Base-by-base conservation (phyloP, 2,329 filamentous ascomycete genomes). In the Sporothrix phasma region DNA sequence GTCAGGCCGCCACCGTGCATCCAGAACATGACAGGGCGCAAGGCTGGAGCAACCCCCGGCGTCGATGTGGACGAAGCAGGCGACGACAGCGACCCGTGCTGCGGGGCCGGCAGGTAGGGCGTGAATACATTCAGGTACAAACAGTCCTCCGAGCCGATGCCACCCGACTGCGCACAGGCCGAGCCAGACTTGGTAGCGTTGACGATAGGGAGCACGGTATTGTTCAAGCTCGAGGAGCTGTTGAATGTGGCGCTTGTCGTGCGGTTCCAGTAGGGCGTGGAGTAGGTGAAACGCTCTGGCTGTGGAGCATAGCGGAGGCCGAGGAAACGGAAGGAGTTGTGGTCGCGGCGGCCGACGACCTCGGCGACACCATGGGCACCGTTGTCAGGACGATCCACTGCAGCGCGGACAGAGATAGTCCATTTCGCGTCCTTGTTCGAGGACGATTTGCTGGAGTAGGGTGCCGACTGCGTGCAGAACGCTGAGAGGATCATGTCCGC, bases 1-100 rank as follows among this genome's bases (percentile, higher is more conserved):
- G 77, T 80, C 66, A 84, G 85, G 5, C 80, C 84, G 26, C 84
- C 84, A 3, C 84, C 84, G 47, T 77, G 75, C 31, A 77, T 76
- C 73, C 74, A 76, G 53, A 76, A 67, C 65, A 74, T 73, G 0
- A 77, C 76, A 3, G 76, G 74, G 31, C 71, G 74, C 10, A 77
- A 69, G 0, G 65, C 67, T 37, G 69, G 69, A 19, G 68, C 66
- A 1, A 62, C 13, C 8, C 62, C 29, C 17, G 24, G 13, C 1
- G 54, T 43, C 6, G 39, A 45, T 11, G 34, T 19, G 3, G 56
- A n/a, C 3, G 26, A 19, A 3, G 13, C 37, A 19, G 37, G 15
- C 2, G 37, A 43, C 17, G 24, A 29, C 15, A 31, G n/a, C 6
- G 49, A 34, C 1, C 56, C 56, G 2, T 31, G 37, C 24, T 46